Conservation (phyloP, 352 stramenopile species). For the Globisporangium spinosum region DNA sequence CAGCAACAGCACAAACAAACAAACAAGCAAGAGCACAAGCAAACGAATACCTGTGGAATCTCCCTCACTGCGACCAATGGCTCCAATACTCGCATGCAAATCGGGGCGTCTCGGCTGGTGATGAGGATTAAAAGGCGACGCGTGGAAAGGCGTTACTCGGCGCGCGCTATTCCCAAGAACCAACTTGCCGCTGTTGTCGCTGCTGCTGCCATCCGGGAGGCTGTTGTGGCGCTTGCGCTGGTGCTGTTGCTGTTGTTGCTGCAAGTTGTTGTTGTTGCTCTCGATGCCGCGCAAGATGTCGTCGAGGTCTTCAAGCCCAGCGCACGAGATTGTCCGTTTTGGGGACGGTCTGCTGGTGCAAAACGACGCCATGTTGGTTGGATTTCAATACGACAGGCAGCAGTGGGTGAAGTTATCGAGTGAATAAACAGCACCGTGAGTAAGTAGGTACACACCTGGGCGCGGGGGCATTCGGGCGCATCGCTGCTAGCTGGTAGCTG, state of each 20-base stretch:
- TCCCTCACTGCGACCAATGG: background rate
- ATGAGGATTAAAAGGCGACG: conserved; percentile 11
- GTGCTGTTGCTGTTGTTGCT: conserved; percentile 12
- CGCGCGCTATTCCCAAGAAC: background rate
- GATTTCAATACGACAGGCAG: background rate
- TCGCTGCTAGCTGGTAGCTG: conserved; percentile 5
- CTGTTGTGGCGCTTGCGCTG: conserved; percentile 60
- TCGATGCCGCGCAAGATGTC: conserved; percentile 32
- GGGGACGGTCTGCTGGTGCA: conserved; percentile 37
- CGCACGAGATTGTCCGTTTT: conserved; percentile 57
- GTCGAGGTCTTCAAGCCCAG: conserved; percentile 51
- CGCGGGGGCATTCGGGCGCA: conserved; percentile 34
- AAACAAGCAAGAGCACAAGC: background rate
- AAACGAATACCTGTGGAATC: background rate
- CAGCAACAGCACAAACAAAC: background rate
- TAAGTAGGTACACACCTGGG: conserved; percentile 30
- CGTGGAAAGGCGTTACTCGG: conserved; percentile 14
- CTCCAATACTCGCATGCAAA: background rate
- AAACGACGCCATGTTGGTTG: background rate
- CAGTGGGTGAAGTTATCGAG: background rate
- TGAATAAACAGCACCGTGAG: background rate
- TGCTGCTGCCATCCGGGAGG: conserved; percentile 25
- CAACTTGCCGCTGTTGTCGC: conserved; percentile 3
- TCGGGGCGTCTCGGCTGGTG: background rate
- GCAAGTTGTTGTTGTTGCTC: conserved; percentile 1